These are phyloP conservation scores for Leishmania lainsoni DNA, from an alignment of 208 protist species.

Conservation along the genomic window DNA sequence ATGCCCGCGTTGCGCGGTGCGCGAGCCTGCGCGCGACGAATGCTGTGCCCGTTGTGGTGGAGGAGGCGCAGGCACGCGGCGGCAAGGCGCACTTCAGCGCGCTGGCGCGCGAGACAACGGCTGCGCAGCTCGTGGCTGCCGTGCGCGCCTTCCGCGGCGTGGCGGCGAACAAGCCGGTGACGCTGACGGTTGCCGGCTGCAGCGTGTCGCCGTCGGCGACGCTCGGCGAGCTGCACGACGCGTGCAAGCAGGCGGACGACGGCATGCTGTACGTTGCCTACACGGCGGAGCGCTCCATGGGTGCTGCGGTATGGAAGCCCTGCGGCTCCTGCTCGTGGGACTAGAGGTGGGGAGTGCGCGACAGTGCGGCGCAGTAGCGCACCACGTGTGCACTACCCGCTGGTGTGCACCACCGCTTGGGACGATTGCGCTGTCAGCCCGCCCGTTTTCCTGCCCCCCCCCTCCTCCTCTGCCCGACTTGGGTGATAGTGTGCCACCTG, in stretches of 20 bases:
- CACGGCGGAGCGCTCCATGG: conserved; percentile 19
- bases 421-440: too few species aligned
- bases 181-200: conserved; percentile 30
- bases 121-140: conserved; percentile 24
- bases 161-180: conserved; percentile 23
- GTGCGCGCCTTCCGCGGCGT: conserved; percentile 27
- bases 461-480: not conserved
- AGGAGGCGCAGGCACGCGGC: conserved; percentile 17
- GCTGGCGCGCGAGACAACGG: conserved; percentile 32
- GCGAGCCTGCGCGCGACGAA: conserved; percentile 7
- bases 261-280: conserved; percentile 44
- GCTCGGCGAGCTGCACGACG: conserved; percentile 37
- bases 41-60: conserved; percentile 25
- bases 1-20: conserved; percentile 26
- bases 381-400: too few species aligned
- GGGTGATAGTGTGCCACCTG: not conserved
- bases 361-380: too few species aligned
- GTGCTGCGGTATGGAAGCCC: not conserved
- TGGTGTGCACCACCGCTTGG: too few species aligned
- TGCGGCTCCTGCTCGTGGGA: conserved; percentile 1
- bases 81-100: conserved; percentile 38
- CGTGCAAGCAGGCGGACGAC: conserved; percentile 36
- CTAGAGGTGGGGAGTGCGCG: too few species aligned
- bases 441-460: not conserved
- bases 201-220: conserved; percentile 25